Evolutionary conservation across 1,139 yeast genomes (phyloP), one percentile per base, ranked within the genome.

Genomic region (Hansenula anomala): DNA sequence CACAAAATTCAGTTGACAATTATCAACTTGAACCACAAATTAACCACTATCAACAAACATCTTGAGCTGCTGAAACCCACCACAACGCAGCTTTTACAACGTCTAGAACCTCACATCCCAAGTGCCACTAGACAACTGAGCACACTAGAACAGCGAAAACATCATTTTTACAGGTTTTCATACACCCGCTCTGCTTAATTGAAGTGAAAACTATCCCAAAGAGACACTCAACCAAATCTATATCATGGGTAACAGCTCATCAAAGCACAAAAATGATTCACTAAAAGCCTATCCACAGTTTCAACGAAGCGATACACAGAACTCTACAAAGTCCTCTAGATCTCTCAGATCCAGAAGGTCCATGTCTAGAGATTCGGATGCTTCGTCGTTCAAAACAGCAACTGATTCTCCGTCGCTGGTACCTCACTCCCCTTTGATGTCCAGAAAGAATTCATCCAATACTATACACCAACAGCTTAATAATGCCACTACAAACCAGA

Each of bases 301-400:
- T 53, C 63, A 72, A 16, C 62, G 81, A 37, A 66, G 78, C 18
- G 80, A 75, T 55, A 75, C 83, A 2, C 69, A 73, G 38, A 69
- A 65, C 42, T 74, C 80, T 5, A 67, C 71, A 22, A 71, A 66
- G 48, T 72, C 78, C 12, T 58, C 73, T 6, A 61, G 80, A 39
- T 75, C 81, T 4, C 55, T 71, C 33, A 60, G 68, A 36, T 68
- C 75, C 4, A 52, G 59, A 43, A 52, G 58, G 41, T 58, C 61
- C 4, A 45, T 54, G 33, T 49, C 67, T 27, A 58, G 56, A 40
- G 62, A 59, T 36, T 63, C 66, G 26, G 67, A 64, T 38, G 53
- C 54, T 8, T 44, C 60, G 24, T 54, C 59, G 15, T 55, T 56
- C 49, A 47, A 50, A 35, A 61, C 57, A 6, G 56, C 59, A 3